Evolutionary conservation across 352 stramenopile species (phyloP).

Genomic region (Thalassiosira sp.): DNA sequence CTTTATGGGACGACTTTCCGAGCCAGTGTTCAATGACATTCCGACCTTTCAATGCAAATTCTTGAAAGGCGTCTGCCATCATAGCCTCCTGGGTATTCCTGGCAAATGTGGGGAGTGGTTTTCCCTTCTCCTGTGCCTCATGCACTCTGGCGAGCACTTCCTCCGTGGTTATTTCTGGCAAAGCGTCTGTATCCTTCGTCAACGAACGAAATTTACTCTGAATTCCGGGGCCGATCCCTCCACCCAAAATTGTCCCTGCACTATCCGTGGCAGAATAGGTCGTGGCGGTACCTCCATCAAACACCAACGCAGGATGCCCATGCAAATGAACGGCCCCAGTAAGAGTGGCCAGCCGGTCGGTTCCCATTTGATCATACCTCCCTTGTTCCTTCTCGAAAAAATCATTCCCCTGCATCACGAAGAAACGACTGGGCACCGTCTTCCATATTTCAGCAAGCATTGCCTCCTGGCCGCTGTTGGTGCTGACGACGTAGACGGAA

Average conservation of each 20-base stretch:
- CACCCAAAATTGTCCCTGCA: slow-evolving; percentile 65
- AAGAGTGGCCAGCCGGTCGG: slow-evolving; percentile 66
- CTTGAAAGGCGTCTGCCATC: slow-evolving; percentile 46
- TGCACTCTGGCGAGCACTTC: slow-evolving; percentile 28
- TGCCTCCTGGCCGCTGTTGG: slow-evolving; percentile 51
- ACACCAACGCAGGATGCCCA: slow-evolving; percentile 62
- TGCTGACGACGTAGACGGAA: slow-evolving; percentile 68
- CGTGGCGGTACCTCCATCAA: slow-evolving; percentile 76
- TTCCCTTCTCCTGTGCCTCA: slow-evolving; percentile 6
- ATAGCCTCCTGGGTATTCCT: slow-evolving; percentile 55
- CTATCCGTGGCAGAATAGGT: slow-evolving; percentile 70
- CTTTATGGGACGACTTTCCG: slow-evolving; percentile 11
- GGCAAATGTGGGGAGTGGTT: slow-evolving; percentile 48
- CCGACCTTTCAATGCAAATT: slow-evolving; percentile 47
- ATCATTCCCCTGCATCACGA: slow-evolving; percentile 60
- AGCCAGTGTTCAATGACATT: slow-evolving; percentile 56
- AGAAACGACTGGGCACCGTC: slow-evolving; percentile 56
- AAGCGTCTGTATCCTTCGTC: slow-evolving; percentile 26
- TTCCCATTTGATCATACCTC: slow-evolving; percentile 61
- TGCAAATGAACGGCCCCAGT: slow-evolving; percentile 39
- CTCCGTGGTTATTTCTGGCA: slow-evolving; percentile 32
- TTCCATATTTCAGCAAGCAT: slow-evolving; percentile 48
- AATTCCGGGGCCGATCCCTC: slow-evolving; percentile 68
- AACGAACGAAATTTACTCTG: slow-evolving; percentile 49
- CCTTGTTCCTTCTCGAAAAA: slow-evolving; percentile 71